phyloP scores from a whole-genome alignment of 2,329 filamentous ascomycete genomes.

The Neofusicoccum parvum region DNA sequence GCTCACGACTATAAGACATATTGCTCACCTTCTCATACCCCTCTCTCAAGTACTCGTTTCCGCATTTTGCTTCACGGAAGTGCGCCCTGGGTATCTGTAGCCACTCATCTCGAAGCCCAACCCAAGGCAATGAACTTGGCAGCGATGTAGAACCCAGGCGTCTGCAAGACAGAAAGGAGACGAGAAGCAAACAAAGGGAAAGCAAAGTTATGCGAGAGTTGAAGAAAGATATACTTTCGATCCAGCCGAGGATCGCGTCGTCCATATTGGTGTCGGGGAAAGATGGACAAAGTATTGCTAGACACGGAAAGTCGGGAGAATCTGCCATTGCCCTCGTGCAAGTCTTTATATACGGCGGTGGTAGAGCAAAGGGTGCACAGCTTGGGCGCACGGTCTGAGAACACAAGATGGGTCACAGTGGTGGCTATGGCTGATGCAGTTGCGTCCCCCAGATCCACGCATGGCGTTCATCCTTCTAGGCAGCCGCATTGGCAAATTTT shows the following conservation, averaged over 20 bases:
- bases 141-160: neutral
- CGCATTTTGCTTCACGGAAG: conserved; percentile 7
- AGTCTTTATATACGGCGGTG: no score
- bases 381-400: no score
- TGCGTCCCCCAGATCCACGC: no score
- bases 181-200: neutral
- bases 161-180: neutral
- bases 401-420: no score
- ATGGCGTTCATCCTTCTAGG: neutral
- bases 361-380: no score
- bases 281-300: neutral
- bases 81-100: conserved; percentile 11
- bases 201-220: neutral
- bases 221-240: neutral
- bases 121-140: neutral
- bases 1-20: neutral
- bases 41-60: conserved; percentile 4
- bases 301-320: neutral
- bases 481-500: neutral
- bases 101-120: conserved; percentile 10
- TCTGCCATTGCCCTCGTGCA: no score
- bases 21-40: conserved; percentile 15
- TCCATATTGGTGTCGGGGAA: neutral
- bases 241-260: neutral
- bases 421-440: no score